Percentiles rank a stretch among this genome's conserved stretches.
Evolutionary conservation across 805 yeast genomes (phyloP).

Genomic region (Pichia paraexigua): DNA sequence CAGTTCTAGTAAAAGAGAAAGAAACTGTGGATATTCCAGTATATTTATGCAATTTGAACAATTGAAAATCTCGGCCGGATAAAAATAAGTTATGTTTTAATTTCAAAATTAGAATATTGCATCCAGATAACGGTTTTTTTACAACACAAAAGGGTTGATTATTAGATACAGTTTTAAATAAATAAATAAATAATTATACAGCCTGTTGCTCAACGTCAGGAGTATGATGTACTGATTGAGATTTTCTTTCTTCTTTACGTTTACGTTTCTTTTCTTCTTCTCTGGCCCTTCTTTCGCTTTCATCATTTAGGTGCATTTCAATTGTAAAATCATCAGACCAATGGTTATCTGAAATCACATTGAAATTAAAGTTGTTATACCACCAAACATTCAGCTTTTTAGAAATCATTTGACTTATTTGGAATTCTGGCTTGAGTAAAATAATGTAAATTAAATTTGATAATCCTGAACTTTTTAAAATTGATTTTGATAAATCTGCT

Average conservation of each 20-base stretch:
- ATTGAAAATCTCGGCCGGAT: background rate
- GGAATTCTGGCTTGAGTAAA: slow-evolving; percentile 31
- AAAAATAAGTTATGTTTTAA: background rate
- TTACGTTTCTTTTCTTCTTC: slow-evolving; percentile 35
- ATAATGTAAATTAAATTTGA: slow-evolving; percentile 27
- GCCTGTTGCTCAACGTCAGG: background rate
- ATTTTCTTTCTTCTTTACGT: slow-evolving; percentile 22
- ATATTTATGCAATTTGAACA: background rate
- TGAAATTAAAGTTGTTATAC: slow-evolving; percentile 20
- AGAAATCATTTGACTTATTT: slow-evolving; percentile 9
- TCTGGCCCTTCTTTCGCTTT: slow-evolving; percentile 11
- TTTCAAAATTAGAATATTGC: no score
- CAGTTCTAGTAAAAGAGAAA: background rate
- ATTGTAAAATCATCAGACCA: slow-evolving; percentile 23
- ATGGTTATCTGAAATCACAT: slow-evolving; percentile 24
- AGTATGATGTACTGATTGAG: background rate
- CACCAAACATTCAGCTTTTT: slow-evolving; percentile 18
- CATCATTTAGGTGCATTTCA: slow-evolving; percentile 16
- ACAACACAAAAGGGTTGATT: no score
- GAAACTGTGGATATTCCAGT: background rate
- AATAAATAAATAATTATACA: background rate
- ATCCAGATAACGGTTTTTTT: no score
- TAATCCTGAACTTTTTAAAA: slow-evolving; percentile 26
- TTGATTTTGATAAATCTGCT: slow-evolving; percentile 22
- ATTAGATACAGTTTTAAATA: background rate